A percentile compares a stretch with the other conserved stretches of the same genome.
Conservation (phyloP, 495 filamentous ascomycete species). For the Parathielavia appendiculata region DNA sequence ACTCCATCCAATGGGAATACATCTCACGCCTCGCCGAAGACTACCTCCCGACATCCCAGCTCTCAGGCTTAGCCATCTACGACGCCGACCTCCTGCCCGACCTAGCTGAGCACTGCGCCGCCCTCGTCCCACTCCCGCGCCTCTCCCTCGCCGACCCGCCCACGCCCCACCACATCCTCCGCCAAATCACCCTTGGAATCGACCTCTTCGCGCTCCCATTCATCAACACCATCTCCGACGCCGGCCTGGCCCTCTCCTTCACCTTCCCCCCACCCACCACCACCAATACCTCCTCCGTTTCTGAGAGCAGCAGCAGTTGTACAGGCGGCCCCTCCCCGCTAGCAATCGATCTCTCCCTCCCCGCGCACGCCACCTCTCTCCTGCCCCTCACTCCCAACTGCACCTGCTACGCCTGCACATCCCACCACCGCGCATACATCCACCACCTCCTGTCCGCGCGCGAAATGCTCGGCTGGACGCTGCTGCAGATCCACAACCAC, state of each 20-base stretch:
- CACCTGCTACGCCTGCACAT: constrained; percentile 75
- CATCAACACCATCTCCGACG: constrained; percentile 66
- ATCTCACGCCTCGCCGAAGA: constrained; percentile 58
- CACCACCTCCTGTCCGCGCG: constrained; percentile 81
- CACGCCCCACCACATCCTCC: constrained; percentile 69
- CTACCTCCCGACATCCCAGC: constrained; percentile 35
- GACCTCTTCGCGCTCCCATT: constrained; percentile 78
- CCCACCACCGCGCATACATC: constrained; percentile 80
- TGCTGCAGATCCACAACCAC: constrained; percentile 88
- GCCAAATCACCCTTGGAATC: constrained; percentile 66
- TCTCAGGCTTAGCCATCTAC: constrained; percentile 82
- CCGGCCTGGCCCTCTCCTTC: constrained; percentile 80
- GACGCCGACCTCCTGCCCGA: constrained; percentile 63
- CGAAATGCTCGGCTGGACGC: constrained; percentile 94
- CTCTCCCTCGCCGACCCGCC: constrained; percentile 62
- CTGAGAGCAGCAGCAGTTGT: not conserved
- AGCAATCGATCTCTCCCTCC: constrained; percentile 70
- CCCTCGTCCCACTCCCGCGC: constrained; percentile 56
- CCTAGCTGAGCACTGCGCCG: constrained; percentile 50
- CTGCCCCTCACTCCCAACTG: constrained; percentile 57
- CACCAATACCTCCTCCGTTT: not conserved
- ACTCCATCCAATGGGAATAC: constrained; percentile 69
- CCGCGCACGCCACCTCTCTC: constrained; percentile 51
- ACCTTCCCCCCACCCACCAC: constrained; percentile 51
- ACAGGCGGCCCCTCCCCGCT: constrained; percentile 41